Evolutionary conservation across 306 rosid species (phyloP).

Genomic region (Quercus berberidifolia): DNA sequence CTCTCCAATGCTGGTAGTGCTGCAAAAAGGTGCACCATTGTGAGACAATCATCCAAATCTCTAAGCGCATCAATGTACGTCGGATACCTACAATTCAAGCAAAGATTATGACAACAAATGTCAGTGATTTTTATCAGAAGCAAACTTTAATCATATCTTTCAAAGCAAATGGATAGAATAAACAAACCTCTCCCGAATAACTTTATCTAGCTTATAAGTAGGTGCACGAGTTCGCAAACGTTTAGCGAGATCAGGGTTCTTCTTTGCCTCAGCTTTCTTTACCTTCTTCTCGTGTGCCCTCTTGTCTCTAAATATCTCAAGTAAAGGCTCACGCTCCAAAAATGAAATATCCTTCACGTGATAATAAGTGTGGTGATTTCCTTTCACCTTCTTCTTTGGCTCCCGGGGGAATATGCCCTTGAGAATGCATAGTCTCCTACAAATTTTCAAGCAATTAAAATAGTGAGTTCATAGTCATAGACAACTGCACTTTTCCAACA

Average conservation of each 20-base stretch:
- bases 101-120: slow-evolving; percentile 1
- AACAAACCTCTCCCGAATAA: slow-evolving; percentile 74
- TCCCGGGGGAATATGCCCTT: slow-evolving; percentile 91
- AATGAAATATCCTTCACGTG: slow-evolving; percentile 89
- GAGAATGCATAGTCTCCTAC: slow-evolving; percentile 82
- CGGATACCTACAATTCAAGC: slow-evolving; percentile 58
- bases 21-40: slow-evolving; percentile 90
- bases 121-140: not conserved
- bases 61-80: slow-evolving; percentile 85
- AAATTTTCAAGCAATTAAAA: slow-evolving; percentile 18
- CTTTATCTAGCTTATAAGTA: slow-evolving; percentile 57
- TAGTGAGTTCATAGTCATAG: not conserved
- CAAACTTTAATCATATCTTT: not conserved
- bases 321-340: slow-evolving; percentile 82
- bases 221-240: slow-evolving; percentile 51
- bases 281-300: slow-evolving; percentile 73
- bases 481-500: not conserved
- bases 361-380: slow-evolving; percentile 86
- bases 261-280: slow-evolving; percentile 83
- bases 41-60: slow-evolving; percentile 91
- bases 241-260: slow-evolving; percentile 64
- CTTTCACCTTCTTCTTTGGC: slow-evolving; percentile 93
- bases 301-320: slow-evolving; percentile 64
- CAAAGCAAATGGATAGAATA: not conserved
- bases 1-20: slow-evolving; percentile 74